These are phyloP conservation scores for Xylaria intraflava DNA, from an alignment of 495 filamentous ascomycete genomes.

Conservation along the genomic window DNA sequence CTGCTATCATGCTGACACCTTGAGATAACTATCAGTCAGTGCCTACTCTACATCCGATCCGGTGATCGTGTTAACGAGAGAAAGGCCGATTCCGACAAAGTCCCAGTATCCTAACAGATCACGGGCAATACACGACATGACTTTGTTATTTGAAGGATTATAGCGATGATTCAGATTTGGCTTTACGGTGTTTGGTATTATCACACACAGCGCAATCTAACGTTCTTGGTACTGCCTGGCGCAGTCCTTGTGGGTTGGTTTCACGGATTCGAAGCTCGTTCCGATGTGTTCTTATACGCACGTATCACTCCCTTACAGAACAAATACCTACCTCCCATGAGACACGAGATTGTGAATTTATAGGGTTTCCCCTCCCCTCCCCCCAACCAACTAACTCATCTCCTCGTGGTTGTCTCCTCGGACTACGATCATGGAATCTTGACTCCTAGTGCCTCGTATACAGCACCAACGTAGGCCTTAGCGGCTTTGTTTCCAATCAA, in stretches of 20 bases:
- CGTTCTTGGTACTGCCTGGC: neutral
- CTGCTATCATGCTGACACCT: conserved; percentile 7
- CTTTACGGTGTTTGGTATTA: neutral
- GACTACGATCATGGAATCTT: neutral
- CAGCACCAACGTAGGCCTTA: conserved; percentile 28
- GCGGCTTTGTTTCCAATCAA: conserved; percentile 21
- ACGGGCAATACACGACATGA: neutral
- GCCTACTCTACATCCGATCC: neutral
- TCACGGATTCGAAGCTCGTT: too few species aligned
- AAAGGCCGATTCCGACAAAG: too few species aligned
- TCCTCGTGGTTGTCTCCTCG: neutral
- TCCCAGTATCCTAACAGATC: too few species aligned
- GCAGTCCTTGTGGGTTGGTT: neutral
- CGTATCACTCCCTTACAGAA: neutral
- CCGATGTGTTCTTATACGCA: neutral
- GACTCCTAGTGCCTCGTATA: conserved; percentile 29
- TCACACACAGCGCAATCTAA: too few species aligned
- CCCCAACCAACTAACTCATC: neutral
- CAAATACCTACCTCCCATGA: neutral
- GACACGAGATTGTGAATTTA: too few species aligned
- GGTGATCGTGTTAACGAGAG: neutral
- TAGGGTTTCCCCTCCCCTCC: too few species aligned
- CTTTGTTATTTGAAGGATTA: neutral
- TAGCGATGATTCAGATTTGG: neutral
- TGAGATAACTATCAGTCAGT: neutral